These are phyloP conservation scores for Penicillium canariense DNA, from an alignment of 495 filamentous ascomycete species.

Conservation along the genomic window DNA sequence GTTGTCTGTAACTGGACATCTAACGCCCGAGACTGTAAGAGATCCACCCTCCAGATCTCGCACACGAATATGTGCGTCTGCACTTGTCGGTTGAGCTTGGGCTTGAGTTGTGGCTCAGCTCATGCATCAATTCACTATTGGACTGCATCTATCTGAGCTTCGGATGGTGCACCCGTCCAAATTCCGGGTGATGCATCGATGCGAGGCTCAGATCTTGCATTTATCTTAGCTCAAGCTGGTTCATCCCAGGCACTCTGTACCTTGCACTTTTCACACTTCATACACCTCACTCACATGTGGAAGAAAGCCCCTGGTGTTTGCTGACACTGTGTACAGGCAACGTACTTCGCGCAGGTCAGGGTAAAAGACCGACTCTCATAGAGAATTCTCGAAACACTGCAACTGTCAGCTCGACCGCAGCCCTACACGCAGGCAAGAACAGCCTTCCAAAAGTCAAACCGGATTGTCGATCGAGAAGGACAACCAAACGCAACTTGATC, in stretches of 20 bases:
- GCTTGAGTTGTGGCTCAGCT: not conserved
- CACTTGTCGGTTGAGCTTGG: not conserved
- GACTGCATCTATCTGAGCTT: not conserved
- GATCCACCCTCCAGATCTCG: not conserved
- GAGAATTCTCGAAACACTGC: constrained; percentile 6
- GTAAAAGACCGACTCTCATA: not conserved
- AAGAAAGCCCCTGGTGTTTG: not conserved
- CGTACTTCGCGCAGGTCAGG: not conserved
- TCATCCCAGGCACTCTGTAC: not conserved
- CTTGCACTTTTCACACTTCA: not conserved
- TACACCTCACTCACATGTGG: not conserved
- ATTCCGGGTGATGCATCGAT: not conserved
- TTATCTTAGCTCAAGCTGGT: not conserved
- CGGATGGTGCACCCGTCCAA: not conserved
- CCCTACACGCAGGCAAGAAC: not conserved
- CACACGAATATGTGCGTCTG: no score
- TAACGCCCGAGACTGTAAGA: constrained; percentile 22
- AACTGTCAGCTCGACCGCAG: not conserved
- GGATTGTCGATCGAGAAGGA: not conserved
- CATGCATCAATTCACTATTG: not conserved
- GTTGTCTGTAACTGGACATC: constrained; percentile 29
- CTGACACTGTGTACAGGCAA: not conserved
- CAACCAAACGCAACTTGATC: constrained; percentile 11
- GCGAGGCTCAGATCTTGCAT: no score
- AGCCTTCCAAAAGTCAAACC: not conserved